These are phyloP conservation scores for Podaxis pistillaris DNA, from an alignment of 768 basidiomycete species.

Conservation along the genomic window DNA sequence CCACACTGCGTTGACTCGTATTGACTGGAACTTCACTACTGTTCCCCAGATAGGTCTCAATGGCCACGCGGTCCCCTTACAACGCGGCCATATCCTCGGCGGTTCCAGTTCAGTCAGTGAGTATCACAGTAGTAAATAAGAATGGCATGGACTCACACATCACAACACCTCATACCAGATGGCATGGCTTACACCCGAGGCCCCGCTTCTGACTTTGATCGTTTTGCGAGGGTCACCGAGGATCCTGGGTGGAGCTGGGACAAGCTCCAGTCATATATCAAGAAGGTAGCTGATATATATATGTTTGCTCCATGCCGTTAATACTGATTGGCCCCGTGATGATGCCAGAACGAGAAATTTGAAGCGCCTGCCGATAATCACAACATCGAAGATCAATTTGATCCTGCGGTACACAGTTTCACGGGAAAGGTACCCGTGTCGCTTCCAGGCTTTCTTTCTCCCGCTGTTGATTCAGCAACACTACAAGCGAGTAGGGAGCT, in stretches of 20 bases:
- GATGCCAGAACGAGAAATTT: constrained; percentile 16
- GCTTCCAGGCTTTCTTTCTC: constrained; percentile 14
- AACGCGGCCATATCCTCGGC: constrained; percentile 31
- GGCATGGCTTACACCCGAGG: constrained; percentile 25
- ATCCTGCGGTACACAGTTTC: constrained; percentile 21
- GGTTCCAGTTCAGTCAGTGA: constrained; percentile 32
- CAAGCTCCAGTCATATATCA: constrained; percentile 23
- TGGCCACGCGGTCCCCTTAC: constrained; percentile 23
- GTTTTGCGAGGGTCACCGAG: constrained; percentile 25
- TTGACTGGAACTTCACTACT: constrained; percentile 32
- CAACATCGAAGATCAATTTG: constrained; percentile 20
- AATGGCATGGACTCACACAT: constrained; percentile 11
- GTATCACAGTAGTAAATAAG: constrained; percentile 3
- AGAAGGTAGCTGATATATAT: constrained; percentile 18
- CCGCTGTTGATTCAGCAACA: constrained; percentile 19
- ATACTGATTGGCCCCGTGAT: background rate
- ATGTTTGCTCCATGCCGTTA: constrained; percentile 13
- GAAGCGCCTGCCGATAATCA: constrained; percentile 20
- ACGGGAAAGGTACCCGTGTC: constrained; percentile 18
- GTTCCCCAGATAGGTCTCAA: constrained; percentile 26
- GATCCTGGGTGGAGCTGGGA: constrained; percentile 37
- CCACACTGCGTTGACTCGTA: background rate
- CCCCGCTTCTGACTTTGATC: constrained; percentile 19
- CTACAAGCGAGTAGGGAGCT: constrained; percentile 18
- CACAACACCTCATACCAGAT: background rate